Evolutionary conservation across 1,284 basidiomycete genomes (phyloP), one percentile per base, ranked within the genome.

Genomic region (Moesziomyces sp.): DNA sequence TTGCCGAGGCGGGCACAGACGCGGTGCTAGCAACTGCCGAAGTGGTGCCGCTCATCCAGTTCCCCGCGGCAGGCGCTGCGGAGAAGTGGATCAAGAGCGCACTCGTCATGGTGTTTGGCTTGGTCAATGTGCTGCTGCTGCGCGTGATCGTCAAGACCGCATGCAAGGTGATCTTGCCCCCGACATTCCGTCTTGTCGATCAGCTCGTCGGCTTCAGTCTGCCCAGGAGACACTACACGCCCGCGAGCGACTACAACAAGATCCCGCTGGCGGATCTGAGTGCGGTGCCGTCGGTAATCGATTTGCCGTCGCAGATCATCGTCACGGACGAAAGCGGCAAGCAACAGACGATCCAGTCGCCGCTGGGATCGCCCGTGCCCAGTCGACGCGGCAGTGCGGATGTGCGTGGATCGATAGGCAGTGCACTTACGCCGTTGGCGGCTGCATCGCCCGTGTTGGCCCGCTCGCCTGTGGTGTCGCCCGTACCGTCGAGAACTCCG

Each of bases 61-160:
- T 72, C 5, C 54, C 61, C 1, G 59, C 61, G 0, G 61, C 49
- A 0, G 60, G 59, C 1, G 51, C 53, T 2, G 59, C 56, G 5
- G 70, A 64, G 51, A 30, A 51, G 18, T 58, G 54, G 50, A 51
- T 62, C 44, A 59, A 59, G n/a, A 52, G 46, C 21, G 44, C 54
- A 14, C 35, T 75, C 84, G 86, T 91, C 46, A 87, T 93, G 59
- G 74, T 91, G 8, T 84, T 78, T 82, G 87, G 87, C 3, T 78
- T 88, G 42, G 79, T 79, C 2, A 66, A 83, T 24, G 93, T 97
- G 79, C 92, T 97, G 81, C 85, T 88, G 0, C 94, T 93, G 92
- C 91, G 94, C 52, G 87, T 97, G 48, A 80, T 93, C 11, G 69
- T 72, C 42, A 81, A 80, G 51, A 74, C 73, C 2, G 51, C 64